phyloP scores from a whole-genome alignment of 139 green algal species.

The Chlorella sp. region DNA sequence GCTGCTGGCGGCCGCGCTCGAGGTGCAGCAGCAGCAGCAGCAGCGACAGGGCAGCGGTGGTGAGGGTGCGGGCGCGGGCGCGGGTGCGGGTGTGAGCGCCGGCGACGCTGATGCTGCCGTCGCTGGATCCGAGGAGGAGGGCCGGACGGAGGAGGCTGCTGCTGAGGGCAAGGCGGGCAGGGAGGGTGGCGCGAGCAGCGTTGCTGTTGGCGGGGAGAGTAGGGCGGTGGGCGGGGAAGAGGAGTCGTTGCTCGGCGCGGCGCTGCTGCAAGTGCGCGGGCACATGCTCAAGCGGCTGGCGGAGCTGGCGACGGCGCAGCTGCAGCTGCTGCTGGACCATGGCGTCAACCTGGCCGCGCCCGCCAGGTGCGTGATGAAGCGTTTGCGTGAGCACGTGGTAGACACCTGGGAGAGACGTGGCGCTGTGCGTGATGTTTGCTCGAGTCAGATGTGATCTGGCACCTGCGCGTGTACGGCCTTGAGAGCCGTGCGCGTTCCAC shows the following conservation, averaged over 20 bases:
- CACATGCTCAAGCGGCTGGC: slow-evolving; percentile 27
- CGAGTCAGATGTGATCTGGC: not conserved
- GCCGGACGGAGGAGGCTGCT: not conserved
- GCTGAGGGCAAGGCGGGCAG: not conserved
- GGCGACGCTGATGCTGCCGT: too few relatives aligned
- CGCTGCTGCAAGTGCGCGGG: not conserved
- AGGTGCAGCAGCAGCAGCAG: not conserved
- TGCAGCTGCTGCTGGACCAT: slow-evolving; percentile 32
- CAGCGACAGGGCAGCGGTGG: too few relatives aligned
- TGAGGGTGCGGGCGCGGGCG: not conserved
- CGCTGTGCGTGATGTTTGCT: not conserved
- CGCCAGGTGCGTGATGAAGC: not conserved
- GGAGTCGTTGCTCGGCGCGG: not conserved
- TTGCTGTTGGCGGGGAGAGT: too few relatives aligned
- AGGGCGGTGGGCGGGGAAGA: not conserved
- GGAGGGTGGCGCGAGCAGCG: too few relatives aligned
- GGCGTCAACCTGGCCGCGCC: slow-evolving; percentile 20
- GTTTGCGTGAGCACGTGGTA: not conserved
- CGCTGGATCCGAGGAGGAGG: too few relatives aligned
- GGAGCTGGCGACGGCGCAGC: slow-evolving; percentile 26
- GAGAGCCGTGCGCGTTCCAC: too few relatives aligned
- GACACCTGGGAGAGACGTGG: not conserved
- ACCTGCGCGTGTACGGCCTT: not conserved
- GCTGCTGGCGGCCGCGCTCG: not conserved
- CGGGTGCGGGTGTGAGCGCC: too few relatives aligned